phyloP scores from a whole-genome alignment of 441 rosid species.

The Melastoma candidum region DNA sequence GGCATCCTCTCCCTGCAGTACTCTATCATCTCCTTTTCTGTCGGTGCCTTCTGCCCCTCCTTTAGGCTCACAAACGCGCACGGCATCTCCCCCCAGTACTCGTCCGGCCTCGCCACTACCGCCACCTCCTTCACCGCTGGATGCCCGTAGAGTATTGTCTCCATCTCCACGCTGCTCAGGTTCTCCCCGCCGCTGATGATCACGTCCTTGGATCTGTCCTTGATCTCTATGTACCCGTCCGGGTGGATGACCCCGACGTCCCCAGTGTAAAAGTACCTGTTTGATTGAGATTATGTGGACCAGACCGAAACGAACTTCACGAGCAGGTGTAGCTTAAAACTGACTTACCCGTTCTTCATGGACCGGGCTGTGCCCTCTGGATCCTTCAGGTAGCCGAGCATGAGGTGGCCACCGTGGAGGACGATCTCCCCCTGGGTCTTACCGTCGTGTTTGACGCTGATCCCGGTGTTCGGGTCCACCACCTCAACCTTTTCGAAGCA shows the following conservation, averaged over 20 bases:
- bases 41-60: constrained; percentile 12
- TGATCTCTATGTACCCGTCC: constrained; percentile 68
- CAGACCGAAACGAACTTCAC: too few relatives aligned
- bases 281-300: neutral
- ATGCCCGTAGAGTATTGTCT: constrained; percentile 45
- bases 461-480: constrained; percentile 19
- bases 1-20: constrained; percentile 34
- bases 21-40: constrained; percentile 46
- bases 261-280: constrained; percentile 67
- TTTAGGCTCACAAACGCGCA: constrained; percentile 66
- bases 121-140: constrained; percentile 66
- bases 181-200: constrained; percentile 84
- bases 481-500: constrained; percentile 40
- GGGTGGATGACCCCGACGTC: constrained; percentile 74
- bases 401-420: too few relatives aligned
- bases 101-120: constrained; percentile 73
- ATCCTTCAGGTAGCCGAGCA: too few relatives aligned
- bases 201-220: constrained; percentile 73
- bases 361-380: constrained; percentile 28
- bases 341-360: constrained; percentile 16
- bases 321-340: too few relatives aligned
- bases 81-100: constrained; percentile 76
- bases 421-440: too few relatives aligned
- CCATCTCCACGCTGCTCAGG: constrained; percentile 68
- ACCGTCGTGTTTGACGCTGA: too few relatives aligned